Evolutionary conservation across 306 rosid genomes (phyloP).

Genomic region (Abrus precatorius): DNA sequence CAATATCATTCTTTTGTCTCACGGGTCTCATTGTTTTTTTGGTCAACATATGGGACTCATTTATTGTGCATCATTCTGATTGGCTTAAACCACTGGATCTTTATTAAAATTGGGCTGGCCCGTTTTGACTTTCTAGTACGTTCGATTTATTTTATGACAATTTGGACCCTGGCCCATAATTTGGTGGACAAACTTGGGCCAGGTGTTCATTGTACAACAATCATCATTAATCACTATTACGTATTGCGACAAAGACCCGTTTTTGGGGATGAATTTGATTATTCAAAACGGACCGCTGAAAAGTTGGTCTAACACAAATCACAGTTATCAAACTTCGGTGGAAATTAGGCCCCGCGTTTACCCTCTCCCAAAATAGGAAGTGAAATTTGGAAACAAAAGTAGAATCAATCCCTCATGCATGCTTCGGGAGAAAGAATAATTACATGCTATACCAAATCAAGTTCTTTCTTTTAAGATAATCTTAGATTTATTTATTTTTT

Average conservation of each 20-base stretch:
- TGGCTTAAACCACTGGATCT: slow-evolving; percentile 23
- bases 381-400: slow-evolving; percentile 28
- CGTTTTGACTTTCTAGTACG: neutral
- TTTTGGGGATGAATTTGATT: slow-evolving; percentile 14
- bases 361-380: neutral
- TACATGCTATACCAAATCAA: slow-evolving; percentile 5
- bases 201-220: slow-evolving; percentile 6
- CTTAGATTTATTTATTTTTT: neutral
- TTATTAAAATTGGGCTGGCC: slow-evolving; percentile 31
- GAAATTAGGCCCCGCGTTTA: slow-evolving; percentile 34
- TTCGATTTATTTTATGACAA: neutral
- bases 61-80: neutral
- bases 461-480: slow-evolving; percentile 28
- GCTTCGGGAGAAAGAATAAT: slow-evolving; percentile 16
- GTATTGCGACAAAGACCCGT: neutral
- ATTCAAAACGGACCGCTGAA: slow-evolving; percentile 16
- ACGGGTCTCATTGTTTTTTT: neutral
- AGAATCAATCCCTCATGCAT: slow-evolving; percentile 41
- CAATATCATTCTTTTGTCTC: no score
- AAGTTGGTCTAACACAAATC: slow-evolving; percentile 37
- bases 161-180: slow-evolving; percentile 3
- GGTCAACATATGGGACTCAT: no score
- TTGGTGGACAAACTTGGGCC: slow-evolving; percentile 22
- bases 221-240: slow-evolving; percentile 10
- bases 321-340: slow-evolving; percentile 29